phyloP scores from a whole-genome alignment of 768 basidiomycete species.

The Porphyrellus cyaneotinctus region DNA sequence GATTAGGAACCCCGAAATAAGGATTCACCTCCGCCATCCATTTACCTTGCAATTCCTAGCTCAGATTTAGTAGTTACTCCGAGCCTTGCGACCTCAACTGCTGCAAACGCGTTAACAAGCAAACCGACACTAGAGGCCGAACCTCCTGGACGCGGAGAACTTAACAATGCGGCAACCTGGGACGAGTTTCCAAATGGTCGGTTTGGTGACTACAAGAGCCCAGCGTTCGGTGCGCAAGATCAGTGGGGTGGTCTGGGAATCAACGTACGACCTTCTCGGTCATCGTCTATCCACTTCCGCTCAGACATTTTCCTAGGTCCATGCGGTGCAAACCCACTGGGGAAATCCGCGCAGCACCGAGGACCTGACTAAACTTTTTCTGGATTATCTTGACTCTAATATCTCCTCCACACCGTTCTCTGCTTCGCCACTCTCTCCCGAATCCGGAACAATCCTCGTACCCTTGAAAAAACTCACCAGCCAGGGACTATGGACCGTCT shows the following conservation, averaged over 20 bases:
- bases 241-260: constrained; percentile 72
- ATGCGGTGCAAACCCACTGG: constrained; percentile 67
- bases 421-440: constrained; percentile 69
- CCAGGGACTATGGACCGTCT: constrained; percentile 92
- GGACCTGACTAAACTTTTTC: constrained; percentile 78
- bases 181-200: constrained; percentile 98
- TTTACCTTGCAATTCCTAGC: constrained; percentile 25
- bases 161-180: constrained; percentile 77
- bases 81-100: constrained; percentile 57
- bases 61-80: constrained; percentile 56
- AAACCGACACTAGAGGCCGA: constrained; percentile 50
- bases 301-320: constrained; percentile 40
- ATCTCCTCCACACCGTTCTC: constrained; percentile 87
- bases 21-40: constrained; percentile 39
- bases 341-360: constrained; percentile 54
- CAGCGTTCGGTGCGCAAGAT: constrained; percentile 82
- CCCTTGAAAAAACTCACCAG: constrained; percentile 74
- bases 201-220: constrained; percentile 96
- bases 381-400: constrained; percentile 71
- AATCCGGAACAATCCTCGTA: constrained; percentile 76
- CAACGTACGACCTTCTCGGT: constrained; percentile 38
- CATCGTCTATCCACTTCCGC: not conserved
- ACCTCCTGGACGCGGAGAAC: constrained; percentile 60
- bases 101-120: constrained; percentile 50
- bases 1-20: constrained; percentile 18